A percentile compares a stretch with the other conserved stretches of the same genome.
phyloP scores from a whole-genome alignment of 371 early-diverging fungal species.

The Sporodiniella umbellata region DNA sequence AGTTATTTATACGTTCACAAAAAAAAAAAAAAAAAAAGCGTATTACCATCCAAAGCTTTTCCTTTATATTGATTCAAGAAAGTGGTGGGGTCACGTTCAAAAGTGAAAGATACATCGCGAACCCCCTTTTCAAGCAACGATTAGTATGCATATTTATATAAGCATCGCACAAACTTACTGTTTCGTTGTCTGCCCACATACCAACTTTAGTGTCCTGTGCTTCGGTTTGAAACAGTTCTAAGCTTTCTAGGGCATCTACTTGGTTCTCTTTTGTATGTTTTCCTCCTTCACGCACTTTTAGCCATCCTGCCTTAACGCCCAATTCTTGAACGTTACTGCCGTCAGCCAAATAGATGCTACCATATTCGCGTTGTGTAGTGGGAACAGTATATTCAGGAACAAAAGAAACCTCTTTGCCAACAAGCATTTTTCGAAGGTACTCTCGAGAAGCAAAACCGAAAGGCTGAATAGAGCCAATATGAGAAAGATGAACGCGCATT shows the following conservation, averaged over 20 bases:
- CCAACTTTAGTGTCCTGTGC: slow-evolving; percentile 75
- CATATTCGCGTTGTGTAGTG: slow-evolving; percentile 72
- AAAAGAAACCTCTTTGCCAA: slow-evolving; percentile 89
- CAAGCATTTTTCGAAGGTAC: slow-evolving; percentile 79
- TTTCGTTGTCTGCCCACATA: slow-evolving; percentile 66
- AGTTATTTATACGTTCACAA: too few species aligned
- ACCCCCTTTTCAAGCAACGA: slow-evolving; percentile 35
- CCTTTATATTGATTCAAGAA: slow-evolving; percentile 84
- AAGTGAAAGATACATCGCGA: slow-evolving; percentile 53
- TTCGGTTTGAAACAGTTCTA: slow-evolving; percentile 66
- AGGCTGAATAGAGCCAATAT: slow-evolving; percentile 41
- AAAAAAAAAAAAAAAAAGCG: too few species aligned
- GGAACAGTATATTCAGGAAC: slow-evolving; percentile 71
- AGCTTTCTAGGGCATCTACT: slow-evolving; percentile 53
- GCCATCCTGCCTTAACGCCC: slow-evolving; percentile 83
- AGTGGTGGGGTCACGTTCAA: slow-evolving; percentile 68
- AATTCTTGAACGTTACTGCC: slow-evolving; percentile 71
- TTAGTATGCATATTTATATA: too few species aligned
- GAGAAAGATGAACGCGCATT: neutral
- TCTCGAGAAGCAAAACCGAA: slow-evolving; percentile 89
- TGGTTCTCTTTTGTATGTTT: slow-evolving; percentile 37
- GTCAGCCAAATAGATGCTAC: slow-evolving; percentile 56
- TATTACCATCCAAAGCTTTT: slow-evolving; percentile 70
- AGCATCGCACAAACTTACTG: slow-evolving; percentile 22
- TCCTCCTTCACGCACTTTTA: slow-evolving; percentile 67